Conservation (phyloP, 1,284 basidiomycete genomes). For the Sanghuangporus baumii region DNA sequence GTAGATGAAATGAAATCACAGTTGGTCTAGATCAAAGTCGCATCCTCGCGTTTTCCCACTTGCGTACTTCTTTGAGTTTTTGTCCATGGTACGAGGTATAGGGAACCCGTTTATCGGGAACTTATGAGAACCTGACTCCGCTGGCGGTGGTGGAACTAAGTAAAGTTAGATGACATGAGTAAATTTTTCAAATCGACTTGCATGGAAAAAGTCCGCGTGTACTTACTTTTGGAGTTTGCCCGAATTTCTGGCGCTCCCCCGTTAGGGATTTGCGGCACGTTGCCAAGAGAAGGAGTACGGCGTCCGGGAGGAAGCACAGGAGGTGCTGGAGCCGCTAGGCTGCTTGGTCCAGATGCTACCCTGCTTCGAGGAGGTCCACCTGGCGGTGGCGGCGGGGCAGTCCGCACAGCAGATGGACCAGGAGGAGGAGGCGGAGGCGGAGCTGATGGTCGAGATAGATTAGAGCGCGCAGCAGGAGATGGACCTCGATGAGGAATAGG, state of each 20-base stretch:
- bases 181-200: constrained; percentile 4
- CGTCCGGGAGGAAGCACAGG: constrained; percentile 23
- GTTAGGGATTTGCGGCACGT: constrained; percentile 21
- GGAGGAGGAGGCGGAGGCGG: constrained; percentile 32
- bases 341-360: constrained; percentile 11
- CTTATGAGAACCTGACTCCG: constrained; percentile 57
- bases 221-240: constrained; percentile 48
- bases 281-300: constrained; percentile 20
- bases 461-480: constrained; percentile 16
- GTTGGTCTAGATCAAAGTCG: constrained; percentile 54
- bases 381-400: constrained; percentile 23
- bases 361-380: constrained; percentile 10
- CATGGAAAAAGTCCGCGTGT: not conserved
- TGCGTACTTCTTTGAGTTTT: constrained; percentile 45
- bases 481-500: constrained; percentile 26
- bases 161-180: constrained; percentile 10
- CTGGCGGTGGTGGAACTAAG: constrained; percentile 70
- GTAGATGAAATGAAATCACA: constrained; percentile 27
- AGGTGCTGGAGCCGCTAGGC: constrained; percentile 5
- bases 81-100: constrained; percentile 59
- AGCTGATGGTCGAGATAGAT: constrained; percentile 9
- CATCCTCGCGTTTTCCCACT: constrained; percentile 62
- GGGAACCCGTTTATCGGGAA: constrained; percentile 73
- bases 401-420: constrained; percentile 28
- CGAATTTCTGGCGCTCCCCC: constrained; percentile 19